phyloP scores from a whole-genome alignment of 768 basidiomycete species.

The Leccinum subtestaceum region DNA sequence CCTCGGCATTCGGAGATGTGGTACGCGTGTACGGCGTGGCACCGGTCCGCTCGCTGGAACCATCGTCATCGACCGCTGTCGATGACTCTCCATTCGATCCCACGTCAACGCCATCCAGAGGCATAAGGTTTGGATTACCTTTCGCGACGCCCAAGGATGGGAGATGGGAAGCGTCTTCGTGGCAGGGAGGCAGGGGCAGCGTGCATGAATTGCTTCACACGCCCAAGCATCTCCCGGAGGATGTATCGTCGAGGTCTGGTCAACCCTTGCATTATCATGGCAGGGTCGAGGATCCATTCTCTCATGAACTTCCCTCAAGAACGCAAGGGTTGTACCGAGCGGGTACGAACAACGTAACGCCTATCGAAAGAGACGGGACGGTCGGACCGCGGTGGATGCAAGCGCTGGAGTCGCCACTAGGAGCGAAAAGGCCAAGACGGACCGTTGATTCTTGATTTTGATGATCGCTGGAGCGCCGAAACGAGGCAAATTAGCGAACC shows the following conservation, averaged over 20 bases:
- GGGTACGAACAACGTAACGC: constrained; percentile 47
- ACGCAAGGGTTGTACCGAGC: constrained; percentile 15
- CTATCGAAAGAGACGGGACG: constrained; percentile 41
- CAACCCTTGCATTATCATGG: constrained; percentile 9
- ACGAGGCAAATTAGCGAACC: neutral
- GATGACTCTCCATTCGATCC: constrained; percentile 72
- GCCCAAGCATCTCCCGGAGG: constrained; percentile 40
- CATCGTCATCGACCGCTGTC: constrained; percentile 17
- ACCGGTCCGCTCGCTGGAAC: constrained; percentile 38
- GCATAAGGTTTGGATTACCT: constrained; percentile 57
- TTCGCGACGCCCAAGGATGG: constrained; percentile 65
- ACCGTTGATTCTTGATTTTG: constrained; percentile 13
- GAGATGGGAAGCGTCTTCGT: constrained; percentile 34
- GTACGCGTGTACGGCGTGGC: constrained; percentile 39
- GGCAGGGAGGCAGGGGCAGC: constrained; percentile 30
- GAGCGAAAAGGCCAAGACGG: constrained; percentile 26
- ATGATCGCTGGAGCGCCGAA: neutral
- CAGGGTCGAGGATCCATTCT: constrained; percentile 18
- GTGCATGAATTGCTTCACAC: constrained; percentile 50
- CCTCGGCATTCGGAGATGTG: constrained; percentile 33
- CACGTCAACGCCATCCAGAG: constrained; percentile 77
- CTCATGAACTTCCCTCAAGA: constrained; percentile 19
- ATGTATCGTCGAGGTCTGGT: constrained; percentile 13
- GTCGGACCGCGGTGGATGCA: constrained; percentile 22
- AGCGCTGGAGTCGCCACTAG: constrained; percentile 29